phyloP scores from a whole-genome alignment of 2,329 filamentous ascomycete species.

The Fusarium virguliforme region DNA sequence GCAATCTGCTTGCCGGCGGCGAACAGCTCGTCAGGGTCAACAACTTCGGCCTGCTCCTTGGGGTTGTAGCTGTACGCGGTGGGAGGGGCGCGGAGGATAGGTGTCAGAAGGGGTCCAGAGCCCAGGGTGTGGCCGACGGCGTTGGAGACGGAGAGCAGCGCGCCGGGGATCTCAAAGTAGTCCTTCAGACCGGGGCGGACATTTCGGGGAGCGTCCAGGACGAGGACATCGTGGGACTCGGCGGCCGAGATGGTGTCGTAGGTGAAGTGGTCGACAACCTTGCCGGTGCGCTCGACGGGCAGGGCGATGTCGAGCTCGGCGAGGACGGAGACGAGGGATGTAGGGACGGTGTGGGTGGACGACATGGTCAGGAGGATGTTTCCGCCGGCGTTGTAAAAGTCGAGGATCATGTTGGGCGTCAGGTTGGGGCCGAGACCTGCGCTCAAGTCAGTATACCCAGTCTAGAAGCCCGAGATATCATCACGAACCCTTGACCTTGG shows the following conservation, averaged over 20 bases:
- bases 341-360: conserved; percentile 78
- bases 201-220: conserved; percentile 78
- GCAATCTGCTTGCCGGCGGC: conserved; percentile 87
- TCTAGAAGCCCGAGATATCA: conserved; percentile 11
- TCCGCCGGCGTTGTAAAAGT: conserved; percentile 92
- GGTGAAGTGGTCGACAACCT: conserved; percentile 96
- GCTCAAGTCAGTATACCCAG: conserved; percentile 33
- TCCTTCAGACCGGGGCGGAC: conserved; percentile 80
- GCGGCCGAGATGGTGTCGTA: conserved; percentile 84
- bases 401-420: conserved; percentile 86
- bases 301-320: conserved; percentile 90
- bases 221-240: conserved; percentile 90
- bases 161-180: conserved; percentile 75
- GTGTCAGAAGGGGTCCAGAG: conserved; percentile 81
- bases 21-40: conserved; percentile 83
- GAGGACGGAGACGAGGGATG: conserved; percentile 83
- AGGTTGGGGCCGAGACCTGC: conserved; percentile 88
- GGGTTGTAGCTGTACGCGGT: conserved; percentile 96
- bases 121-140: conserved; percentile 88
- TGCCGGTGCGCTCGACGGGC: conserved; percentile 86
- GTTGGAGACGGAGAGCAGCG: conserved; percentile 84
- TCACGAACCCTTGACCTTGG: conserved; percentile 87
- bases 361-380: conserved; percentile 93
- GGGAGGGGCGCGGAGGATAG: conserved; percentile 84
- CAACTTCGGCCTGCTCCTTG: conserved; percentile 81